Evolutionary conservation across 352 stramenopile genomes (phyloP).

Genomic region (Thalassiosira mediterranea): DNA sequence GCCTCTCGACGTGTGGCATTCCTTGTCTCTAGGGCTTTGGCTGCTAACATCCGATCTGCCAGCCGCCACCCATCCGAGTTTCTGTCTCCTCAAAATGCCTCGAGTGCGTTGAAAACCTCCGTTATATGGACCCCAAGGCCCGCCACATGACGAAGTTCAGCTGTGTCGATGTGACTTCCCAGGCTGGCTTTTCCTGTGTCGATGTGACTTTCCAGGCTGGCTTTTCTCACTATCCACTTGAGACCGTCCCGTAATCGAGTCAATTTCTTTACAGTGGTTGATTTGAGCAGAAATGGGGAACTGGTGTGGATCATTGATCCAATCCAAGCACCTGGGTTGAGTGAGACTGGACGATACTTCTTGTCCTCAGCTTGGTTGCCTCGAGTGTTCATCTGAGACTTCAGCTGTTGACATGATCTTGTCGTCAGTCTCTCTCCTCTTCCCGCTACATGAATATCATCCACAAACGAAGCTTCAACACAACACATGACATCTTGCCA

Average conservation of each 20-base stretch:
- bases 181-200: slow-evolving; percentile 6
- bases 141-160: slow-evolving; percentile 21
- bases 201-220: background rate
- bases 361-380: slow-evolving; percentile 19
- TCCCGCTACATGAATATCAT: slow-evolving; percentile 34
- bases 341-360: slow-evolving; percentile 21
- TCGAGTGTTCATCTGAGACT: slow-evolving; percentile 24
- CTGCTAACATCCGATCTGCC: background rate
- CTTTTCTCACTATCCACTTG: slow-evolving; percentile 19
- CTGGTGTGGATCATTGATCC: slow-evolving; percentile 26
- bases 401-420: slow-evolving; percentile 2
- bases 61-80: slow-evolving; percentile 37
- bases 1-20: background rate
- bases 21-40: slow-evolving; percentile 4
- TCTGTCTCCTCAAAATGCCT: slow-evolving; percentile 27
- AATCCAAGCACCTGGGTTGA: slow-evolving; percentile 37
- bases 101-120: slow-evolving; percentile 37
- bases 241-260: slow-evolving; percentile 15
- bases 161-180: slow-evolving; percentile 24
- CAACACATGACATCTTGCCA: slow-evolving; percentile 26
- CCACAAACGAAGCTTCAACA: slow-evolving; percentile 27
- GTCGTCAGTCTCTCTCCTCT: background rate
- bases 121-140: slow-evolving; percentile 30
- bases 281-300: slow-evolving; percentile 27
- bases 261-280: slow-evolving; percentile 47